Base-by-base conservation (phyloP, 2,329 filamentous ascomycete genomes). In the Cladophialophora immunda region DNA sequence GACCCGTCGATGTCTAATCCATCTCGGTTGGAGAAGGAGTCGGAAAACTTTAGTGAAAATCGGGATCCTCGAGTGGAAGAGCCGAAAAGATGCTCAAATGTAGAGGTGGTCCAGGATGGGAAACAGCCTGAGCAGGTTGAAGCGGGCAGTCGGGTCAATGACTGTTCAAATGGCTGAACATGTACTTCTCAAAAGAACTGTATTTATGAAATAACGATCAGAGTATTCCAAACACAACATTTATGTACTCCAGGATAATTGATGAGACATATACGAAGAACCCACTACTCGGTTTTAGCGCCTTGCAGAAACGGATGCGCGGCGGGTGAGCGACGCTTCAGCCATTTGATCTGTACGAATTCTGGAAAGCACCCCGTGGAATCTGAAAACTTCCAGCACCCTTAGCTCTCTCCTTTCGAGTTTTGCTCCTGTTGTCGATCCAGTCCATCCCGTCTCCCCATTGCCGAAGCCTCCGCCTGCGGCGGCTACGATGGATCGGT, bases 401-500 rank as follows among this genome's bases (percentile, higher is more conserved):
- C 3, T 13, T 9, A 27, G 7, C 53, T 15, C 8, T 9, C 27
- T 30, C 27, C 29, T 22, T 32, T 34, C n/a, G 53, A 17, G 4
- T 54, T 34, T 15, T 17, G 34, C 4, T 7, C 19, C 47, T 36
- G 29, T 11, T 22, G n/a, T 6, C 36, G 6, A 61, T 9, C 9
- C 36, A 5, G 38, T 45, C 4, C 22, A 50, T 9, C 22, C 3
- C 13, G 11, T 50, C 19, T 50, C 19, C 9, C 45, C 22, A 27
- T 22, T 25, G 19, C 45, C 19, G 9, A 17, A 11, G 30, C 19
- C 11, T 30, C 15, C 25, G 32, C 30, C 58, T 2, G 29, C 30
- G 8, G 67, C 67, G 67, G 64, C 58, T 2, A 38, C 30, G 8
- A 69, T 69, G 67, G 64, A 69, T 25, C 36, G 56, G n/a, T 63